Evolutionary conservation across 306 rosid genomes (phyloP), one percentile per base, ranked within the genome.

Genomic region (Quercus variabilis): DNA sequence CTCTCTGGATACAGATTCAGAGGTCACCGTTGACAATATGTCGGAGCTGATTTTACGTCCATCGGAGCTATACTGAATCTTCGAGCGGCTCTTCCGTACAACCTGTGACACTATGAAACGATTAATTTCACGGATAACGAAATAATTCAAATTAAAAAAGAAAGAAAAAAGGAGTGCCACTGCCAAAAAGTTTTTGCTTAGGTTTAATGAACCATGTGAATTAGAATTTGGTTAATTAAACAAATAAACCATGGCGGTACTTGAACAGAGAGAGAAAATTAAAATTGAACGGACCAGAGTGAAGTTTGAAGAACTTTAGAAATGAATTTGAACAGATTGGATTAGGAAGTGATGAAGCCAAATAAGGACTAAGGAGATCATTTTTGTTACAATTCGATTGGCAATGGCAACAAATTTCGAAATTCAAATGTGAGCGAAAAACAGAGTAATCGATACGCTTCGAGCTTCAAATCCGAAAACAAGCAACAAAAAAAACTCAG

Each of bases 51-150:
- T 19, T 41, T 81, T 77, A 78, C 71, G 75, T 59, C 82, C 51
- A 17, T 43, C 85, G 73, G 89, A 76, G 56, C 79, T 70, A 84
- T 87, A 77, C 23, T 52, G 79, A 26, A 87, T 80, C 91, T 90
- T 95, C 73, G 99, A 86, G 25, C 95, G 88, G 25, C 81, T 84
- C 88, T 74, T 95, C 80, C 95, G 87, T 25, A 74, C 85, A 78
- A 89, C 88, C 99, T 94, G 76, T 68, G 5, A 72, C 52, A 83
- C 74, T 68, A 33, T 55, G 6, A 69, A 74, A 46, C 13, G 38
- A 56, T 41, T 41, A 41, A 41, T 46, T n/a, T 35, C 26, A 35
- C 20, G 4, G 19, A 68, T 49, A 35, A 67, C 25, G 7, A 18
- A 33, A 19, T 23, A 67, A n/a, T 30, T 9, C 54, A 31, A 64